Evolutionary conservation across 805 yeast species (phyloP), one percentile per base, ranked within the genome.

Genomic region (Barnettozyma pratensis): DNA sequence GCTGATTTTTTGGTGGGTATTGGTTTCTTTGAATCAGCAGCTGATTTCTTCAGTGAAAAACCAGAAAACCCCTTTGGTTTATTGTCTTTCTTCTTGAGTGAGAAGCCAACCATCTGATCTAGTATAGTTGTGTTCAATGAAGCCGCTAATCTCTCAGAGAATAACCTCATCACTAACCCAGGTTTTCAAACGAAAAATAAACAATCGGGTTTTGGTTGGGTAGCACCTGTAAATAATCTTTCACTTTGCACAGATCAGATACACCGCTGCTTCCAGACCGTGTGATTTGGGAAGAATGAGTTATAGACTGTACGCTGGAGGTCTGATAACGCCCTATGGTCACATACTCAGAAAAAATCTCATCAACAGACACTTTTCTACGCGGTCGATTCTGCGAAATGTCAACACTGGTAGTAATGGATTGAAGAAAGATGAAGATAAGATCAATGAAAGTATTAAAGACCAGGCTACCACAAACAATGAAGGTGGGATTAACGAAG

Each of bases 61-160:
- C 68, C 70, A 14, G 60, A 3, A 37, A 37, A 44, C 40, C 29
- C 41, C 37, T 41, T 14, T 35, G 42, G 3, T 51, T 29, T 6
- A 31, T 52, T 2, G 8, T 49, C 58, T 11, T 60, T 59, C 44
- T 64, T 65, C 57, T 71, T 71, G 43, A 71, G 47, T 0, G 74
- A 67, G 56, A 72, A 71, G 30, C 69, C 68, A 48, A 65, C 69
- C 73, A 67, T 68, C 27, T 3, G 4, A 37, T 14, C 10, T 14
- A 6, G 19, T 2, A 19, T 19, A 19, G 19, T 19, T 19, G 3
- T 19, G 19, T 19, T 19, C 19, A 19, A 19, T 19, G 19, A 19
- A 19, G 19, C 19, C 19, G 19, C 19, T 19, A 19, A 19, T 19
- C 19, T 19, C 19, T 19, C 19, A 19, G 19, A n/a, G n/a, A n/a